These are phyloP conservation scores for Apiospora saccharicola DNA, from an alignment of 2,329 filamentous ascomycete genomes.

Conservation along the genomic window DNA sequence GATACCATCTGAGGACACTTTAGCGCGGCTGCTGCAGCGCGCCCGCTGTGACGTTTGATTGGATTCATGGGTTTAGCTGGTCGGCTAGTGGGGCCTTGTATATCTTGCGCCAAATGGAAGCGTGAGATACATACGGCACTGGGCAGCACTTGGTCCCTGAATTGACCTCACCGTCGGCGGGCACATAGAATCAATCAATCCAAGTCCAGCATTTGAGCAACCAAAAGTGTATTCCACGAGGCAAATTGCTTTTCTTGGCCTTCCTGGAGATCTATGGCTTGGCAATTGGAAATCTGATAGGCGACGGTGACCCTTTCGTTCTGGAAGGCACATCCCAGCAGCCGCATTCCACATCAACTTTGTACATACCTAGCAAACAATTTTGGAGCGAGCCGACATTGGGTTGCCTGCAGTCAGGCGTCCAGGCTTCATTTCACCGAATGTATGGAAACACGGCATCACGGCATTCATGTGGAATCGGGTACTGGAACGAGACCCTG, in stretches of 20 bases:
- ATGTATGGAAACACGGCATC: neutral
- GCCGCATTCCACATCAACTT: neutral
- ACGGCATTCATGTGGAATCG: neutral
- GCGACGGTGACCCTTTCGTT: neutral
- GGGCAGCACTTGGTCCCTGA: neutral
- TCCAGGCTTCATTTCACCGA: neutral
- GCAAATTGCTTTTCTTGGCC: neutral
- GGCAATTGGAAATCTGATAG: neutral
- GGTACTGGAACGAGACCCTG: neutral
- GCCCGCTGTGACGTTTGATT: neutral
- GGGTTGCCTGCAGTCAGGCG: neutral
- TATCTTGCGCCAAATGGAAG: neutral
- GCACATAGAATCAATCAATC: neutral
- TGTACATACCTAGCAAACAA: neutral
- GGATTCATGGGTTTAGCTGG: neutral
- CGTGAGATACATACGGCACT: neutral
- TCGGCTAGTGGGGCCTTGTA: neutral
- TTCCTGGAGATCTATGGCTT: neutral
- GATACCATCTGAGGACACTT: conserved; percentile 12
- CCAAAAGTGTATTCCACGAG: neutral
- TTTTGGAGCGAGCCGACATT: neutral
- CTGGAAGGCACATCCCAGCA: neutral
- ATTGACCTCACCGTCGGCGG: neutral
- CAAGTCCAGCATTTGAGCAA: neutral
- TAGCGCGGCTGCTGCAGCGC: conserved; percentile 8